Conservation (phyloP, 441 rosid species). For the Viola pubescens region DNA sequence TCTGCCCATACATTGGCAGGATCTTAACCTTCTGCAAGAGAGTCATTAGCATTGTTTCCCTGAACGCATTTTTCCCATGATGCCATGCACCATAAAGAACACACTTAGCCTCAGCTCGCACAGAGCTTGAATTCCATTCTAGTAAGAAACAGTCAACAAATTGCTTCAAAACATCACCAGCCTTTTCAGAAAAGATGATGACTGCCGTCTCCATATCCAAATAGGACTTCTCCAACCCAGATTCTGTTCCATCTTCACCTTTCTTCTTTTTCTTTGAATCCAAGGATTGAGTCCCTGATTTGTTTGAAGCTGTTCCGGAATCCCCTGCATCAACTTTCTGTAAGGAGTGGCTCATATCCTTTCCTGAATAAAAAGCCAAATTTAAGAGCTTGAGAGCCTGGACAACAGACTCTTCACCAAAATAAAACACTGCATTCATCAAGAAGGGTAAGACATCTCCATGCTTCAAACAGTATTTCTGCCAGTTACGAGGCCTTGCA, state of each 20-base stretch:
- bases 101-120: slow-evolving; percentile 86
- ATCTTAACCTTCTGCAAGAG: slow-evolving; percentile 69
- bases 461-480: slow-evolving; percentile 93
- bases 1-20: slow-evolving; percentile 97
- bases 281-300: slow-evolving; percentile 54
- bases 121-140: slow-evolving; percentile 98
- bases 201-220: slow-evolving; percentile 92
- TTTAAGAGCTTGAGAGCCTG: slow-evolving; percentile 92
- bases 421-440: slow-evolving; percentile 75
- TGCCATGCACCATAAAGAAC: slow-evolving; percentile 97
- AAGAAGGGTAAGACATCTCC: slow-evolving; percentile 80
- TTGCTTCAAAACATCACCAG: slow-evolving; percentile 75
- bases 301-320: slow-evolving; percentile 53
- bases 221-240: slow-evolving; percentile 78
- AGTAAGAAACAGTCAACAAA: slow-evolving; percentile 92
- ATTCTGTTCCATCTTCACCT: slow-evolving; percentile 87
- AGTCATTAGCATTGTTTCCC: slow-evolving; percentile 66
- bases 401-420: slow-evolving; percentile 91
- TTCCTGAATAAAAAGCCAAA: slow-evolving; percentile 92
- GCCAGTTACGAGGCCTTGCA: slow-evolving; percentile 99
- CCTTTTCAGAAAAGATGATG: slow-evolving; percentile 74
- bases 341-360: slow-evolving; percentile 59
- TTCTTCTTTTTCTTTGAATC: slow-evolving; percentile 98
- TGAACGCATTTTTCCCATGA: slow-evolving; percentile 84
- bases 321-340: slow-evolving; percentile 78